A percentile compares a stretch with the other conserved stretches of the same genome.
These are phyloP conservation scores for Plasmodium malariae DNA, from an alignment of 169 alveolate species.

Conservation along the genomic window DNA sequence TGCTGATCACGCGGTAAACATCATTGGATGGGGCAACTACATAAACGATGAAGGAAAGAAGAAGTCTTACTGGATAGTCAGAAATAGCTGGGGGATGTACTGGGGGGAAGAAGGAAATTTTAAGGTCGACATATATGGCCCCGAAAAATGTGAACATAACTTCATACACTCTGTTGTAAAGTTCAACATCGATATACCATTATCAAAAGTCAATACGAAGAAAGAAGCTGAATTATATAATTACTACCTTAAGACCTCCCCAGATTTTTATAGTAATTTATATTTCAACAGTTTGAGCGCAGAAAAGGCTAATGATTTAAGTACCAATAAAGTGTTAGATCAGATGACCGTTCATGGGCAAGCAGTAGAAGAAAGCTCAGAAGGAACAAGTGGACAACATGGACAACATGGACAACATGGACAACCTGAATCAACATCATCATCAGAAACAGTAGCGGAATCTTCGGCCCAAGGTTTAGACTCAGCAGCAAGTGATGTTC, in stretches of 20 bases:
- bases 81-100: conserved; percentile 56
- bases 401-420: neutral
- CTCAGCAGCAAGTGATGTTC: neutral
- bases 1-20: conserved; percentile 54
- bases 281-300: neutral
- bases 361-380: neutral
- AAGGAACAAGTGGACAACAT: neutral
- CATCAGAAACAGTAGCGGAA: neutral
- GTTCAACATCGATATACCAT: neutral
- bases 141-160: neutral
- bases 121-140: conserved; percentile 56
- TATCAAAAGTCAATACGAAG: neutral
- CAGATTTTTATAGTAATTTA: conserved; percentile 5
- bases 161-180: conserved; percentile 17
- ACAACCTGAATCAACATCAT: neutral
- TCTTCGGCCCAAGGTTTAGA: neutral
- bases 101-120: conserved; percentile 49
- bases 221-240: neutral
- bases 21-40: conserved; percentile 73
- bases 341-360: neutral
- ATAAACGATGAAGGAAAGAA: conserved; percentile 11
- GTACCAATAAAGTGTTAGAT: neutral
- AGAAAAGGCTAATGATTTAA: neutral
- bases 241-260: conserved; percentile 1
- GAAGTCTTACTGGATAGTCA: conserved; percentile 28